Conservation (phyloP, 768 basidiomycete genomes). For the Fomitopsis serialis region DNA sequence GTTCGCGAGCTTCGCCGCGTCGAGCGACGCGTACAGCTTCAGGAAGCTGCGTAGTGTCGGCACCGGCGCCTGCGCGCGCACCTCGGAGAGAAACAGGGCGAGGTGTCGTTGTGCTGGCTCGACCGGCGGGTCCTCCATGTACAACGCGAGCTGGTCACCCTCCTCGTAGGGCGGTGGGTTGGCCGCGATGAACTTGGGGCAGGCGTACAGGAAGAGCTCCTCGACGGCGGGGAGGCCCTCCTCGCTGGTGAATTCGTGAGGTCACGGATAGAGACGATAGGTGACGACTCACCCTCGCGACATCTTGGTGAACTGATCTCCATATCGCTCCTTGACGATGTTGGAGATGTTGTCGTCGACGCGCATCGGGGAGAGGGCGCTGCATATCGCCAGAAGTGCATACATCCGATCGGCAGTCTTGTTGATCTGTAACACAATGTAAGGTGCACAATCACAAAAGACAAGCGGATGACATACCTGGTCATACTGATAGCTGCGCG, state of each 20-base stretch:
- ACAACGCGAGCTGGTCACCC: slow-evolving; percentile 45
- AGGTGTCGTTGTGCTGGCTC: slow-evolving; percentile 87
- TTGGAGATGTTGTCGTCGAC: slow-evolving; percentile 94
- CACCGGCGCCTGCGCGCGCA: slow-evolving; percentile 67
- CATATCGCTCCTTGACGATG: slow-evolving; percentile 87
- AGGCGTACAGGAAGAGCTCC: slow-evolving; percentile 91
- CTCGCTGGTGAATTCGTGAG: slow-evolving; percentile 34
- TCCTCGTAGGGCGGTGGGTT: slow-evolving; percentile 95
- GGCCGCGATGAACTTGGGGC: slow-evolving; percentile 94
- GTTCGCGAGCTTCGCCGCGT: slow-evolving; percentile 84
- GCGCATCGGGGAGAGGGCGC: slow-evolving; percentile 86
- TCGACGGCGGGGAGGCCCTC: slow-evolving; percentile 79
- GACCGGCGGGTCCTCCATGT: slow-evolving; percentile 31
- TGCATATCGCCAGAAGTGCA: slow-evolving; percentile 90
- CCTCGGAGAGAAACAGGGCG: slow-evolving; percentile 78
- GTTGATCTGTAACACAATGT: slow-evolving; percentile 58
- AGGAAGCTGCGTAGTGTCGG: slow-evolving; percentile 88
- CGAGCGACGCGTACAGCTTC: slow-evolving; percentile 92
- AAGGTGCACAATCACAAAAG: not conserved
- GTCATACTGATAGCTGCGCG: slow-evolving; percentile 93
- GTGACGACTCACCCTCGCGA: slow-evolving; percentile 59
- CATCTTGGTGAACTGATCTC: slow-evolving; percentile 89
- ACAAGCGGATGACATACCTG: slow-evolving; percentile 48
- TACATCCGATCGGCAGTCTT: slow-evolving; percentile 99
- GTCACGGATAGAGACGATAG: not conserved